Conservation (phyloP, 306 rosid genomes). For the Malus sieversii region DNA sequence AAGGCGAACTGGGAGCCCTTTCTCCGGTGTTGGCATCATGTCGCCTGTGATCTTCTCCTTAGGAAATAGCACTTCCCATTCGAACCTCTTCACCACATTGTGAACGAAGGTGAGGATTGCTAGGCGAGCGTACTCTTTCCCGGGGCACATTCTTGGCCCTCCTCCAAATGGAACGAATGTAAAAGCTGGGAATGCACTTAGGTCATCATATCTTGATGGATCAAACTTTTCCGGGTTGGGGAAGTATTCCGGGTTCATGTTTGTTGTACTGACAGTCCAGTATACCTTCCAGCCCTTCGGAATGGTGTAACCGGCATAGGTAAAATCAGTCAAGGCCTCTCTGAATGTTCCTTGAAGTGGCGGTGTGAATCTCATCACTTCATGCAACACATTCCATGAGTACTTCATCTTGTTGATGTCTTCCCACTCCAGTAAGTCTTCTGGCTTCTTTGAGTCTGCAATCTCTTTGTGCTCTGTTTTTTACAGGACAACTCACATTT, state of each 20-base stretch:
- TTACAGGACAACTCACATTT: background rate
- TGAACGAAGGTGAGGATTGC: slow-evolving; percentile 31
- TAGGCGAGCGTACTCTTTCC: slow-evolving; percentile 31
- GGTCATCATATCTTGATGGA: slow-evolving; percentile 17
- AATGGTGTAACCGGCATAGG: slow-evolving; percentile 29
- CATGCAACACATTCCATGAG: slow-evolving; percentile 27
- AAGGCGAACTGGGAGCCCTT: slow-evolving; percentile 30
- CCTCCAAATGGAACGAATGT: slow-evolving; percentile 34
- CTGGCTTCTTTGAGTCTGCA: slow-evolving; percentile 5
- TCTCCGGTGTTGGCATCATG: slow-evolving; percentile 36
- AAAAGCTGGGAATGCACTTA: slow-evolving; percentile 14
- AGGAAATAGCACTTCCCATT: slow-evolving; percentile 24
- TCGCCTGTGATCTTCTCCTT: slow-evolving; percentile 24
- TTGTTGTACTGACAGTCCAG: slow-evolving; percentile 37
- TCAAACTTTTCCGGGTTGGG: slow-evolving; percentile 30
- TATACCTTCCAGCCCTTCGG: slow-evolving; percentile 46
- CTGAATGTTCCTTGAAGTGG: slow-evolving; percentile 41
- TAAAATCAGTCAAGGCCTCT: slow-evolving; percentile 23
- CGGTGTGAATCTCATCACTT: slow-evolving; percentile 35
- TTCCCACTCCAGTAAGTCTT: slow-evolving; percentile 26
- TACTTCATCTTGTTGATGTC: slow-evolving; percentile 33
- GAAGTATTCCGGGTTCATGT: slow-evolving; percentile 26
- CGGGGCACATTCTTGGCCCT: slow-evolving; percentile 35
- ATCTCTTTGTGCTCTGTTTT: slow-evolving; percentile 26
- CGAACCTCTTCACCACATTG: slow-evolving; percentile 23